These are phyloP conservation scores for Fraxinus excelsior DNA, from an alignment of 257 asterid species.

Conservation along the genomic window DNA sequence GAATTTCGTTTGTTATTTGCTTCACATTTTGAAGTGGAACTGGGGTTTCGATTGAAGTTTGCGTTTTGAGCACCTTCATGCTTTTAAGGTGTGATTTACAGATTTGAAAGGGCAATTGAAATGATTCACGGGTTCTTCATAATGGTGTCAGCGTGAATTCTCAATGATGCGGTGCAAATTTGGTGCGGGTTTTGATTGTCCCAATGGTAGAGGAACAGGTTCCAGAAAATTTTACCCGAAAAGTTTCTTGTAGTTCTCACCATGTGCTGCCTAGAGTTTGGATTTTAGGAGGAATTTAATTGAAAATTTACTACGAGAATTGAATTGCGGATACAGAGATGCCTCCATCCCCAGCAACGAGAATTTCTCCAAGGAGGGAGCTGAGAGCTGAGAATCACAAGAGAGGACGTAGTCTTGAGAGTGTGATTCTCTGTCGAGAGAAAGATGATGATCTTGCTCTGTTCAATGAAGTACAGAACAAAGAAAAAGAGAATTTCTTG, in stretches of 20 bases:
- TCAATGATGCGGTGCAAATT: slow-evolving; percentile 25
- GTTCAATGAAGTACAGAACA: slow-evolving; percentile 86
- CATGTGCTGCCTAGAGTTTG: slow-evolving; percentile 33
- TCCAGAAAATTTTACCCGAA: background rate
- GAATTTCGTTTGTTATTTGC: slow-evolving; percentile 26
- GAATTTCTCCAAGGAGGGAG: slow-evolving; percentile 82
- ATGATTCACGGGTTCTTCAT: slow-evolving; percentile 16
- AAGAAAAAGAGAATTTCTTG: slow-evolving; percentile 78
- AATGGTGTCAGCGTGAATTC: slow-evolving; percentile 12
- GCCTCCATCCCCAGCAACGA: slow-evolving; percentile 90
- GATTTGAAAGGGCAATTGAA: slow-evolving; percentile 14
- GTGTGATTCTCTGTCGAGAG: slow-evolving; percentile 55
- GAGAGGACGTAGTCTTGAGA: slow-evolving; percentile 86
- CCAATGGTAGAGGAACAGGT: slow-evolving; percentile 24
- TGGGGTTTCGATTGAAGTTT: slow-evolving; percentile 27
- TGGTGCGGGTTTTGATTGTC: slow-evolving; percentile 32
- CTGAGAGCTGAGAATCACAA: slow-evolving; percentile 70
- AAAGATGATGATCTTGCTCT: slow-evolving; percentile 91
- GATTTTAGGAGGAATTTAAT: slow-evolving; percentile 35
- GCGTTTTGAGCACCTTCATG: slow-evolving; percentile 11
- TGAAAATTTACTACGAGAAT: slow-evolving; percentile 24
- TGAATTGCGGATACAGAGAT: slow-evolving; percentile 36
- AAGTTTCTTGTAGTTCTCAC: slow-evolving; percentile 24
- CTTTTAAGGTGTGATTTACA: slow-evolving; percentile 23
- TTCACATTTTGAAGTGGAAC: slow-evolving; percentile 23